A percentile compares a stretch with the other conserved stretches of the same genome.
Conservation (phyloP, 768 basidiomycete species). For the Pleurotus pulmonarius region DNA sequence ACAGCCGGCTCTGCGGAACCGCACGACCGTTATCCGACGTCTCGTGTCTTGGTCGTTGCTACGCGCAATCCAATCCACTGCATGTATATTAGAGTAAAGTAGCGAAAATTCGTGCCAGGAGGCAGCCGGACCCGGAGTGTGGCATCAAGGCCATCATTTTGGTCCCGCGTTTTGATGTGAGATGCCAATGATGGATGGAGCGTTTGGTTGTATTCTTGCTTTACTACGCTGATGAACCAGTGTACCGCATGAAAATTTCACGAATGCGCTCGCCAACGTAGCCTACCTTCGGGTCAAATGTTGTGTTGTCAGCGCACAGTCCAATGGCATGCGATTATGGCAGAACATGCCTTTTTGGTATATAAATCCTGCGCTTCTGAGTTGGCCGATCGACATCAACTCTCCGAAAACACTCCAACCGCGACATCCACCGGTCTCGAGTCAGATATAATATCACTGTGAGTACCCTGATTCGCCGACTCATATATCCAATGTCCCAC, state of each 20-base stretch:
- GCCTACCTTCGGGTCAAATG: background rate
- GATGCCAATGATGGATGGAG: no score
- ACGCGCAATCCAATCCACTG: no score
- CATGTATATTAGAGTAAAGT: no score
- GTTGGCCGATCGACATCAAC: background rate
- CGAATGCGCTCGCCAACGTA: no score
- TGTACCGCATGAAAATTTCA: no score
- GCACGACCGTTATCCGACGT: no score
- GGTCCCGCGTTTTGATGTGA: no score
- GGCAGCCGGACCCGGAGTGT: no score
- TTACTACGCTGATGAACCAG: background rate
- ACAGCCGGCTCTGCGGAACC: no score
- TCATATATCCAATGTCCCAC: background rate
- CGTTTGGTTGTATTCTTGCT: background rate
- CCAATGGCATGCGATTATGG: background rate
- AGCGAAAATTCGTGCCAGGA: no score
- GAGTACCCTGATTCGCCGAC: background rate
- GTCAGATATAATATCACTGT: background rate
- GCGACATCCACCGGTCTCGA: background rate
- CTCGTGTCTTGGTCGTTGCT: no score
- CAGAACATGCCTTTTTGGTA: constrained; percentile 1
- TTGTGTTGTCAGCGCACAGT: background rate
- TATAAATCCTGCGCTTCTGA: background rate
- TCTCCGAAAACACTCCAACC: background rate
- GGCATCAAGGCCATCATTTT: no score